Percentiles rank a stretch among this genome's conserved stretches.
Evolutionary conservation across 129 eudicot species (phyloP).

Genomic region (Pulicaria dysenterica): DNA sequence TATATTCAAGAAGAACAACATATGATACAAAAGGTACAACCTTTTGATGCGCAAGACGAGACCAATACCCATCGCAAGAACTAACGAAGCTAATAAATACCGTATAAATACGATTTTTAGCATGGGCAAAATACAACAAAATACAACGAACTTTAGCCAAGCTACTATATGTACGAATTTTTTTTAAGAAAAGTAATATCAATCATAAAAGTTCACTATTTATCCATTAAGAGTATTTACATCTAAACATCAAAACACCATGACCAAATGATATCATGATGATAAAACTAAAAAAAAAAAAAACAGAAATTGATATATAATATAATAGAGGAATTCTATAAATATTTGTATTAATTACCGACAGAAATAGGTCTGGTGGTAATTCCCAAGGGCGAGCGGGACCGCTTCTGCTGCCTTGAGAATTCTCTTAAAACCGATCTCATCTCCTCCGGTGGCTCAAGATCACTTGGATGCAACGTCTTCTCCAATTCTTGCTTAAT

Average conservation of each 20-base stretch:
- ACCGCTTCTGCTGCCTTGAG: constrained; percentile 45
- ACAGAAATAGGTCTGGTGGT: constrained; percentile 47
- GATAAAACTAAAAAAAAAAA: background rate
- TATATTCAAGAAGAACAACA: background rate
- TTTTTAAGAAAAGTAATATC: too few relatives aligned
- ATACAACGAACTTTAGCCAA: too few relatives aligned
- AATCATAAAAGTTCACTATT: constrained; percentile 8
- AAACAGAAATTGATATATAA: background rate
- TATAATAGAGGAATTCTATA: background rate
- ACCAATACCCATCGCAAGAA: background rate
- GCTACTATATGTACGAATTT: too few relatives aligned
- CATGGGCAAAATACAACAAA: too few relatives aligned
- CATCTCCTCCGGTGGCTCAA: constrained; percentile 42
- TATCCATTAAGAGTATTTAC: constrained; percentile 33
- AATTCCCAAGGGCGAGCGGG: constrained; percentile 67
- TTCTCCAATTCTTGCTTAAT: constrained; percentile 67
- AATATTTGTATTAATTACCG: constrained; percentile 31
- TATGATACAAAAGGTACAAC: constrained; percentile 16
- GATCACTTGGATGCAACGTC: constrained; percentile 37
- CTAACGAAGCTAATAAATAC: background rate
- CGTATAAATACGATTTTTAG: background rate
- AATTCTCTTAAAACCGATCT: constrained; percentile 39
- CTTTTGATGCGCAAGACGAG: background rate
- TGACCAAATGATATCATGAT: background rate
- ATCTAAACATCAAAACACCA: constrained; percentile 32